Base-by-base conservation (phyloP, 352 stramenopile genomes). In the Globisporangium viniferum region DNA sequence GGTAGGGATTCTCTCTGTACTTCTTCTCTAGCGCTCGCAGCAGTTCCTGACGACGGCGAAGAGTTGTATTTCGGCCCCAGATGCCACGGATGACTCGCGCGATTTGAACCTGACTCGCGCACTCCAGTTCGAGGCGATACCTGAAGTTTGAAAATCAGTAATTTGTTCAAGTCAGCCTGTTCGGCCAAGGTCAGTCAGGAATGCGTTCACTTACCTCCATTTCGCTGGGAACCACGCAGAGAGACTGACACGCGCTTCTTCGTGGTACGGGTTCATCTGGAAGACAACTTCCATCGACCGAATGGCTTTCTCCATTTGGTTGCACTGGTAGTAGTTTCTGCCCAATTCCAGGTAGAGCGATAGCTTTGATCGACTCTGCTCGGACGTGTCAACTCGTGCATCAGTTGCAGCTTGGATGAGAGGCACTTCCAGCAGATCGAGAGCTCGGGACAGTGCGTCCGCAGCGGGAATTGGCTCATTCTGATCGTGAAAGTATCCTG, bases 251-350 rank as follows among this genome's bases (percentile, higher is more conserved):
- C 86, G 80, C 2, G 84, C 80, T 56, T 91, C 84, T n/a, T 75
- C 56, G 31, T 90, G 67, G 46, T 81, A 88, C 35, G 71, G 75
- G 53, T 86, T 77, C 48, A 91, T 74, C 41, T 84, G 72, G 68
- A 91, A 82, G 31, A 87, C 77, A 24, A 74, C 78, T 73, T 91
- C 82, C 77, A 92, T 89, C 55, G 83, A 75, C 18, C 82, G 80
- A 56, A 93, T 89, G 1, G 86, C 86, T 8, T 77, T 78, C 64
- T 92, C 82, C 86, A 93, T 92, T 55, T 91, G 83, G 65, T 93
- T 93, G 71, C 74, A 79, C 63, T 89, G 75, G 68, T 90, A 92
- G 57, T 83, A 90, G 20, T 83, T 86, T n/a, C 61, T 62, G 14
- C 74, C 83, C 22, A 93, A 76, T n/a, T 82, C 75, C 10, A 86